These are phyloP conservation scores for Rhizophagus clarus DNA, from an alignment of 192 early-diverging fungal genomes.

Conservation along the genomic window DNA sequence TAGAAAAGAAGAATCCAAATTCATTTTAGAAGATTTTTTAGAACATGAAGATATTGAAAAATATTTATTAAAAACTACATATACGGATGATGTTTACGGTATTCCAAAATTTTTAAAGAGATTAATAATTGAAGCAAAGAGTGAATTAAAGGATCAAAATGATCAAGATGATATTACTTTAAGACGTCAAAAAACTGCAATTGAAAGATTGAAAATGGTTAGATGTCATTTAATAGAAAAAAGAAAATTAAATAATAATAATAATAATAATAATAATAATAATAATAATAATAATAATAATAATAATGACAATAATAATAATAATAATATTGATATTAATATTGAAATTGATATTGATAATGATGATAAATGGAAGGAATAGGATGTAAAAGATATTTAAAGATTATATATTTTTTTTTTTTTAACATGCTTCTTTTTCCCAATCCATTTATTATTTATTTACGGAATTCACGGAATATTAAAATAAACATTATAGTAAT, in stretches of 20 bases:
- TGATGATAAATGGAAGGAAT: too few relatives aligned
- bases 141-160: conserved; percentile 30
- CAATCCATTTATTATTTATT: too few relatives aligned
- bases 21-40: conserved; percentile 28
- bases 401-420: too few relatives aligned
- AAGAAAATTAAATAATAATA: not conserved
- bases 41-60: conserved; percentile 40
- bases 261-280: not conserved
- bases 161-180: not conserved
- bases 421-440: too few relatives aligned
- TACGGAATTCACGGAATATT: too few relatives aligned
- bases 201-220: conserved; percentile 44
- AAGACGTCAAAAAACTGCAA: conserved; percentile 20
- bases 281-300: too few relatives aligned
- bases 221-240: conserved; percentile 29
- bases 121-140: conserved; percentile 38
- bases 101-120: conserved; percentile 34
- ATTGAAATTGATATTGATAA: too few relatives aligned
- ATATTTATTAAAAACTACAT: conserved; percentile 39
- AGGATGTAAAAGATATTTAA: too few relatives aligned
- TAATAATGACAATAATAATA: too few relatives aligned
- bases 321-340: too few relatives aligned
- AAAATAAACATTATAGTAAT: too few relatives aligned
- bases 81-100: conserved; percentile 46
- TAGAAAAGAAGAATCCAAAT: not conserved